These are phyloP conservation scores for Aspergillus pseudoglaucus DNA, from an alignment of 2,329 filamentous ascomycete species.

Conservation along the genomic window DNA sequence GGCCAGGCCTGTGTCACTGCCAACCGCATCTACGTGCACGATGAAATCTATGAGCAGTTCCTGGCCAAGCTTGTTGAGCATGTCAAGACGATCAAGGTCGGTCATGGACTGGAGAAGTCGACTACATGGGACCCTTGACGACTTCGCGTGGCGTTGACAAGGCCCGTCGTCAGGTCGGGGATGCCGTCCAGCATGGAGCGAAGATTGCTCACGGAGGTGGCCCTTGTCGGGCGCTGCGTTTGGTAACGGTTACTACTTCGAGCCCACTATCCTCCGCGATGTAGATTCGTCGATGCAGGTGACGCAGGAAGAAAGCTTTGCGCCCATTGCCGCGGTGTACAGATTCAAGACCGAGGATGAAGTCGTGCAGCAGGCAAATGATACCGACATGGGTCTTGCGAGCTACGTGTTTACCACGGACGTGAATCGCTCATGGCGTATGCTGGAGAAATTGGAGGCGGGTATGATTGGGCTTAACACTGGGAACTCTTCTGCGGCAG, in stretches of 20 bases:
- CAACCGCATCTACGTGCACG: slow-evolving; percentile 41
- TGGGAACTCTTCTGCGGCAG: slow-evolving; percentile 50
- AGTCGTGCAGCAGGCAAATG: slow-evolving; percentile 53
- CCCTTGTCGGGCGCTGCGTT: slow-evolving; percentile 18
- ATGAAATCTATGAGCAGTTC: slow-evolving; percentile 46
- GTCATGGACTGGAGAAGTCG: slow-evolving; percentile 48
- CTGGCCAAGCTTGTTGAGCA: slow-evolving; percentile 48
- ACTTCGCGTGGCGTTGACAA: slow-evolving; percentile 52
- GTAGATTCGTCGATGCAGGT: slow-evolving; percentile 54
- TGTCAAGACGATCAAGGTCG: slow-evolving; percentile 50
- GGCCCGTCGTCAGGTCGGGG: slow-evolving; percentile 53
- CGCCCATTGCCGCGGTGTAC: slow-evolving; percentile 58
- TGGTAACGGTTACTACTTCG: slow-evolving; percentile 58
- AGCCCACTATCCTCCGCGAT: slow-evolving; percentile 58
- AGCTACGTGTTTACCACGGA: slow-evolving; percentile 65
- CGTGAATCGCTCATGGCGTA: slow-evolving; percentile 57
- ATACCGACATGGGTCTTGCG: slow-evolving; percentile 59
- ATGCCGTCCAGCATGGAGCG: slow-evolving; percentile 58
- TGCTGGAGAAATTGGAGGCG: slow-evolving; percentile 62
- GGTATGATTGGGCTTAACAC: slow-evolving; percentile 65
- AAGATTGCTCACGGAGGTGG: slow-evolving; percentile 53
- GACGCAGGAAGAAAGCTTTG: slow-evolving; percentile 58
- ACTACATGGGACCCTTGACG: slow-evolving; percentile 58
- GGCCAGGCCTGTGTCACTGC: slow-evolving; percentile 42
- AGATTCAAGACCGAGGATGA: slow-evolving; percentile 62